Conservation (phyloP, 257 asterid species). For the Ilex aquifolium region DNA sequence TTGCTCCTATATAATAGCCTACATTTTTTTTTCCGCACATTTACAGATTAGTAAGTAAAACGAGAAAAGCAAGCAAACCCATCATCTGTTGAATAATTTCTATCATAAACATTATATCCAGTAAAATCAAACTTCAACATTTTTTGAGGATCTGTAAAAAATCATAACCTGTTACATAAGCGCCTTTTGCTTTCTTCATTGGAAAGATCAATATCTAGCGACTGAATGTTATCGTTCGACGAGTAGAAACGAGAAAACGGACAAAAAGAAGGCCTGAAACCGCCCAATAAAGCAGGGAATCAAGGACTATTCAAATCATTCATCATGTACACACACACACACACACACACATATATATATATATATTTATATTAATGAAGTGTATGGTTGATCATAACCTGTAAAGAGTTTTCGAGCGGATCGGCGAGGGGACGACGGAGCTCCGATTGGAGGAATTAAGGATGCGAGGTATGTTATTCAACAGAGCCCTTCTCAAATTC, state of each 20-base stretch:
- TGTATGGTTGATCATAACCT: constrained; percentile 18
- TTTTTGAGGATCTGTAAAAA: background rate
- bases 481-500: constrained; percentile 46
- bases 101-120: too few species aligned
- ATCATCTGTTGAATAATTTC: background rate
- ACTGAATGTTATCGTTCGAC: constrained; percentile 25
- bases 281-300: background rate
- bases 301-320: background rate
- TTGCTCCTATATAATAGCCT: constrained; percentile 86
- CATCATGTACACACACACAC: background rate
- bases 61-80: background rate
- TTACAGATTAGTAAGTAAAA: background rate
- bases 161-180: constrained; percentile 53
- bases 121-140: too few species aligned
- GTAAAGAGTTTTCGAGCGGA: constrained; percentile 21
- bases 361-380: background rate
- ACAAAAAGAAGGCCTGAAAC: constrained; percentile 49
- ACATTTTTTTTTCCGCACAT: constrained; percentile 3
- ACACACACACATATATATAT: background rate
- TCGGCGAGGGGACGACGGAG: constrained; percentile 17
- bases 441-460: constrained; percentile 31
- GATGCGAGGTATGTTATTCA: constrained; percentile 45
- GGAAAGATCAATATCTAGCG: constrained; percentile 52
- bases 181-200: constrained; percentile 72
- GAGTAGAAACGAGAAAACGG: constrained; percentile 43